phyloP scores from a whole-genome alignment of 2,329 filamentous ascomycete genomes.

The Fusarium chaquense region DNA sequence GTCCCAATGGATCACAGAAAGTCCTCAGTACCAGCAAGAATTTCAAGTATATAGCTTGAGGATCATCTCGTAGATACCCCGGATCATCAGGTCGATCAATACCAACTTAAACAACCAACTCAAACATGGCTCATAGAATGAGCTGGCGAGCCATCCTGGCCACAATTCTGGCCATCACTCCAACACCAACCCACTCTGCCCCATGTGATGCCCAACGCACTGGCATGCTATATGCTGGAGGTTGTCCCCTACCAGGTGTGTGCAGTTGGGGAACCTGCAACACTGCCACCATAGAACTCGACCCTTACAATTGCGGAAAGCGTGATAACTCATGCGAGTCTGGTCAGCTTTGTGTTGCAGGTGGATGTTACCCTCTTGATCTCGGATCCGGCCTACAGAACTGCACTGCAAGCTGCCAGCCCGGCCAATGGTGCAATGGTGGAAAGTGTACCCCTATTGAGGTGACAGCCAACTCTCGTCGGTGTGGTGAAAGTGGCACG shows the following conservation, averaged over 20 bases:
- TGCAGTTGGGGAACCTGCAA: conserved; percentile 38
- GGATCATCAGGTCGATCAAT: conserved; percentile 20
- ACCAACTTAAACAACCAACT: conserved; percentile 10
- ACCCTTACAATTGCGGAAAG: conserved; percentile 26
- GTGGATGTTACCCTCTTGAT: conserved; percentile 27
- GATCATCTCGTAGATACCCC: conserved; percentile 4
- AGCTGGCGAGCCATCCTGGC: conserved; percentile 24
- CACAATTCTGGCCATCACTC: background rate
- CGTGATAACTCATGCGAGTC: conserved; percentile 26
- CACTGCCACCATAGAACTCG: conserved; percentile 33
- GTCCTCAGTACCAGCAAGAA: background rate
- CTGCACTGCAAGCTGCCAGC: conserved; percentile 10
- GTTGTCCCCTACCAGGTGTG: conserved; percentile 31
- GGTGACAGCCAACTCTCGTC: conserved; percentile 24
- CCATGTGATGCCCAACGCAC: background rate
- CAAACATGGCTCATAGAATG: conserved; percentile 19
- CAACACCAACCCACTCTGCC: background rate
- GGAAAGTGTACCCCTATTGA: conserved; percentile 31
- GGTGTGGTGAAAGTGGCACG: conserved; percentile 8
- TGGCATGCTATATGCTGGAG: conserved; percentile 26
- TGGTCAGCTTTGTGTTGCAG: conserved; percentile 37
- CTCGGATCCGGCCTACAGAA: background rate
- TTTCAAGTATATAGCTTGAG: conserved; percentile 24
- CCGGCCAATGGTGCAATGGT: conserved; percentile 37
- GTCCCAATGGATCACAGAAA: background rate